phyloP scores from a whole-genome alignment of 1,139 yeast species.

The Ogataea hybrid region DNA sequence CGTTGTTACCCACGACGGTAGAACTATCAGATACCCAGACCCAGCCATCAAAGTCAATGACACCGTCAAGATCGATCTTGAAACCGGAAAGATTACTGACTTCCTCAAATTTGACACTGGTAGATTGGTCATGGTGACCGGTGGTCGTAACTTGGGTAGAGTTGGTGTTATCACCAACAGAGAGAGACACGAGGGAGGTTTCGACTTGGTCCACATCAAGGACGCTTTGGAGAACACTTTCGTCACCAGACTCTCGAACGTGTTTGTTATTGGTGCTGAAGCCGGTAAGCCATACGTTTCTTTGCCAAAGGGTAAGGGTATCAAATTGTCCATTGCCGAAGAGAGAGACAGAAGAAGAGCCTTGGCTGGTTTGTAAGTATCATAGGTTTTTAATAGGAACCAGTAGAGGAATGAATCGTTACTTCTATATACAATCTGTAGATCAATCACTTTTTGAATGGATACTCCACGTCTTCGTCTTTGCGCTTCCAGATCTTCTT shows the following conservation, averaged over 20 bases:
- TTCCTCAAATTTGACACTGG: constrained; percentile 95
- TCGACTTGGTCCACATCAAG: constrained; percentile 98
- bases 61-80: constrained; percentile 95
- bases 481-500: constrained; percentile 90
- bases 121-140: constrained; percentile 94
- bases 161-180: constrained; percentile 98
- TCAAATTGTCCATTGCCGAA: constrained; percentile 95
- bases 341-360: constrained; percentile 99
- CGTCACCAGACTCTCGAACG: constrained; percentile 97
- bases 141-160: constrained; percentile 99
- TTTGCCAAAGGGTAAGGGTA: constrained; percentile 99
- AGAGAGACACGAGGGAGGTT: constrained; percentile 99
- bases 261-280: constrained; percentile 91
- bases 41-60: constrained; percentile 95
- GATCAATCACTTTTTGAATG: constrained; percentile 50
- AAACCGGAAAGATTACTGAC: constrained; percentile 90
- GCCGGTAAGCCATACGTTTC: constrained; percentile 97
- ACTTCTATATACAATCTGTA: constrained; percentile 4
- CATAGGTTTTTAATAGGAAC: constrained; percentile 11
- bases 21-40: constrained; percentile 99
- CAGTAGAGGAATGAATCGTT: constrained; percentile 10
- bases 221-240: constrained; percentile 96
- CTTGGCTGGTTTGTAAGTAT: constrained; percentile 45
- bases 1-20: constrained; percentile 98
- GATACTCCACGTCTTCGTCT: constrained; percentile 75